These are phyloP conservation scores for Trichopus zeylanicus DNA, from an alignment of 116 monocot species.

Conservation along the genomic window DNA sequence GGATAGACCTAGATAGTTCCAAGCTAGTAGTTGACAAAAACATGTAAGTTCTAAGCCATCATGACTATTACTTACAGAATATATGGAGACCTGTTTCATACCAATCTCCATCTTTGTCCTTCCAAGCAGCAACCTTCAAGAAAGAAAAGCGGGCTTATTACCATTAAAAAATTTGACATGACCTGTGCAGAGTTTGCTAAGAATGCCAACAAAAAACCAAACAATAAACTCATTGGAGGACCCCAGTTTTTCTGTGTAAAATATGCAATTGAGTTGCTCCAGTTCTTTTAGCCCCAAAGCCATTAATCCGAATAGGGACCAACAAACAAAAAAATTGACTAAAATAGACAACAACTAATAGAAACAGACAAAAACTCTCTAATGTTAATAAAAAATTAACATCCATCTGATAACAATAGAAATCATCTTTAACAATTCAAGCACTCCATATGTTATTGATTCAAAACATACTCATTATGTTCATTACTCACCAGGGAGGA, in stretches of 20 bases:
- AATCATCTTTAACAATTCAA: no score
- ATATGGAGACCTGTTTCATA: conserved; percentile 98
- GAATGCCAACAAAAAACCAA: neutral
- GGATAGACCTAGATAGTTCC: no score
- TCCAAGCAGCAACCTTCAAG: conserved; percentile 89
- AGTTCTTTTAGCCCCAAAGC: no score
- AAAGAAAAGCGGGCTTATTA: neutral
- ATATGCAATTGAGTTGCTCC: neutral
- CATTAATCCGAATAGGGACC: no score
- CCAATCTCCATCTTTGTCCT: conserved; percentile 95
- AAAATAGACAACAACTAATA: no score
- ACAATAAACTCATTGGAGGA: neutral
- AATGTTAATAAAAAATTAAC: no score
- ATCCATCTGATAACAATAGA: no score
- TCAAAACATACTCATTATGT: no score
- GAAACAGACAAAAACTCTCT: no score
- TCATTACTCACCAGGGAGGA: no score
- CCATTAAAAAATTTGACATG: neutral
- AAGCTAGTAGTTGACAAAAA: neutral
- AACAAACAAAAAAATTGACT: no score
- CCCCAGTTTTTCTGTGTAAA: neutral
- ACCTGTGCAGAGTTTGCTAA: neutral
- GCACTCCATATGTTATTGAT: no score
- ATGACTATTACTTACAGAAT: conserved; percentile 62
- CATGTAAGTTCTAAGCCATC: neutral